Conservation (phyloP, 768 basidiomycete species). For the Trametes elegans region DNA sequence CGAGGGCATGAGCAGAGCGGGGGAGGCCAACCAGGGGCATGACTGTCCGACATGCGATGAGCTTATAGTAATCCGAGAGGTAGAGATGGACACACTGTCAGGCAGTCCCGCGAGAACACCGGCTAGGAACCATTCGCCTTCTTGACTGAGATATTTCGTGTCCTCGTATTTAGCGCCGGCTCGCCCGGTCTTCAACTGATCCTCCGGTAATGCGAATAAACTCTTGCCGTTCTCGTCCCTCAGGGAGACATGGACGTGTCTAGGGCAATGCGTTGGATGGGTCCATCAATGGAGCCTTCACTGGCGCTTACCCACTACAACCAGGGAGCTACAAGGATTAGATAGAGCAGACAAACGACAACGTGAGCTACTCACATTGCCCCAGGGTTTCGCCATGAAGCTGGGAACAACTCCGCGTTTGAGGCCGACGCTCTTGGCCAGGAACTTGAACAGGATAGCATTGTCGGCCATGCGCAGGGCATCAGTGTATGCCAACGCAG, state of each 20-base stretch:
- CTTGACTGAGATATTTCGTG: conserved; percentile 78
- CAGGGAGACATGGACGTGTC: conserved; percentile 91
- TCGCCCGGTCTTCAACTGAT: conserved; percentile 62
- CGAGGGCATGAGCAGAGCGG: background rate
- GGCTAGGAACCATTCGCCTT: conserved; percentile 91
- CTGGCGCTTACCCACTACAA: conserved; percentile 89
- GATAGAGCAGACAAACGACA: background rate
- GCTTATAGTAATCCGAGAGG: no score
- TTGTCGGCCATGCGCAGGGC: conserved; percentile 87
- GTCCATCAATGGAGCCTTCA: background rate
- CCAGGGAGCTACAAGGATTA: conserved; percentile 71
- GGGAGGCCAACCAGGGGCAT: conserved; percentile 81
- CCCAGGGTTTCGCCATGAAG: conserved; percentile 99
- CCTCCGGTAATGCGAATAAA: conserved; percentile 70
- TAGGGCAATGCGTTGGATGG: conserved; percentile 27
- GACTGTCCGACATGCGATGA: conserved; percentile 35
- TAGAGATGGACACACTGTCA: conserved; percentile 57
- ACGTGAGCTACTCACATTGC: conserved; percentile 55
- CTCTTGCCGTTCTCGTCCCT: conserved; percentile 67
- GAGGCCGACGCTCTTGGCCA: conserved; percentile 91
- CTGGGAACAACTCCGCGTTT: conserved; percentile 86
- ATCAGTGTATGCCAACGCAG: conserved; percentile 81
- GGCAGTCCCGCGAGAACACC: conserved; percentile 87
- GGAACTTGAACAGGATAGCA: conserved; percentile 88
- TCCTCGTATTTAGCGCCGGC: conserved; percentile 73